Evolutionary conservation across 495 filamentous ascomycete species (phyloP).

Genomic region (Umbilicaria muhlenbergii): DNA sequence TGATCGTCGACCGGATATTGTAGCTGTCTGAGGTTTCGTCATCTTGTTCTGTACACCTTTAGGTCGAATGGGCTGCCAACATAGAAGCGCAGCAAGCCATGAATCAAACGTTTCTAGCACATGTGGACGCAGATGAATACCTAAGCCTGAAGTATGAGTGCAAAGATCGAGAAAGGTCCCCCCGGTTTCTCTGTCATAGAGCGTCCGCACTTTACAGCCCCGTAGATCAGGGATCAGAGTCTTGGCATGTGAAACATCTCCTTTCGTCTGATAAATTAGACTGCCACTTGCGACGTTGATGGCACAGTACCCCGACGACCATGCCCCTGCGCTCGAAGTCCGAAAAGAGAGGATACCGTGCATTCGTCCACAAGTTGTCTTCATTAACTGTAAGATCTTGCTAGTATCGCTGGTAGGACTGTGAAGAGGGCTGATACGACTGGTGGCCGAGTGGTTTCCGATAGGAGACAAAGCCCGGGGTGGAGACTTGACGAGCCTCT

Average conservation of each 20-base stretch:
- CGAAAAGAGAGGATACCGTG: constrained; percentile 39
- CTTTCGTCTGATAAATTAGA: constrained; percentile 40
- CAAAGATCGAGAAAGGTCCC: constrained; percentile 69
- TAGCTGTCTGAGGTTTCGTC: constrained; percentile 47
- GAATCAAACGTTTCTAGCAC: constrained; percentile 64
- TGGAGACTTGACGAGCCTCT: constrained; percentile 27
- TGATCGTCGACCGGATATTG: constrained; percentile 31
- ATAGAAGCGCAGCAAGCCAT: constrained; percentile 86
- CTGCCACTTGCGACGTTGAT: constrained; percentile 41
- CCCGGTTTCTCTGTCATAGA: constrained; percentile 44
- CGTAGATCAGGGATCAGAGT: constrained; percentile 66
- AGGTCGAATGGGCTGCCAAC: constrained; percentile 82
- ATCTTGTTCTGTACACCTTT: constrained; percentile 58
- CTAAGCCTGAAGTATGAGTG: constrained; percentile 48
- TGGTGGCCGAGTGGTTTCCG: constrained; percentile 19
- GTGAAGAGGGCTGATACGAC: constrained; percentile 37
- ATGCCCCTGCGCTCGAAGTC: constrained; percentile 34
- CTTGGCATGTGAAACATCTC: constrained; percentile 37
- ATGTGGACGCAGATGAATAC: constrained; percentile 60
- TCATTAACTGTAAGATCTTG: constrained; percentile 39
- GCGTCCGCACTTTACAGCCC: constrained; percentile 65
- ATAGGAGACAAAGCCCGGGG: constrained; percentile 18
- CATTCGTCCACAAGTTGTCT: constrained; percentile 42
- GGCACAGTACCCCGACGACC: constrained; percentile 40
- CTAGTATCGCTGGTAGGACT: constrained; percentile 31